Evolutionary conservation across 23 red algal species (phyloP).

Genomic region (Agarophyton chilense): DNA sequence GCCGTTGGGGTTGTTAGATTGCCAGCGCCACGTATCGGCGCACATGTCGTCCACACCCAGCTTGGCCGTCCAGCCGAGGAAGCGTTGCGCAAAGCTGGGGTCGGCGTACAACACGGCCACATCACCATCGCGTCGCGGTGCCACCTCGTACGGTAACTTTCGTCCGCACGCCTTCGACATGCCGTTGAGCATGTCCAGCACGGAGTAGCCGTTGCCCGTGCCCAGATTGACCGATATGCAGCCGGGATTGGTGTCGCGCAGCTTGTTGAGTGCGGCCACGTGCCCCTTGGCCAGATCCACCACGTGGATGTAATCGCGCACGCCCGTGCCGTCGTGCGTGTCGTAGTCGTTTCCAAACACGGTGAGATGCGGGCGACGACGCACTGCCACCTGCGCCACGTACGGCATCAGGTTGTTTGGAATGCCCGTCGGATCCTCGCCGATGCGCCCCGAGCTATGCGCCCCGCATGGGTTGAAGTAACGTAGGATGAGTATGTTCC

Average conservation of each 20-base stretch:
- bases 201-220: slow-evolving; percentile 88
- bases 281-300: slow-evolving; percentile 98
- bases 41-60: slow-evolving; percentile 98
- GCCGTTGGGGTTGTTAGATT: slow-evolving; percentile 91
- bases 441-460: slow-evolving; percentile 84
- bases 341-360: slow-evolving; percentile 98
- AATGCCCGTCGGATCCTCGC: slow-evolving; percentile 96
- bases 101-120: slow-evolving; percentile 85
- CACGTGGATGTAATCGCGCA: slow-evolving; percentile 99
- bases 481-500: slow-evolving; percentile 96
- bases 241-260: slow-evolving; percentile 58
- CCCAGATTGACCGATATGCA: slow-evolving; percentile 96
- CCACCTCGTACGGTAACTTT: slow-evolving; percentile 79
- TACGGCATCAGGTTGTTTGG: slow-evolving; percentile 99
- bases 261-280: slow-evolving; percentile 91
- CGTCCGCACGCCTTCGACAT: slow-evolving; percentile 92
- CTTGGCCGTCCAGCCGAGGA: slow-evolving; percentile 94
- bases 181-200: slow-evolving; percentile 91
- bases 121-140: slow-evolving; percentile 80
- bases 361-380: slow-evolving; percentile 80
- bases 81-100: slow-evolving; percentile 82
- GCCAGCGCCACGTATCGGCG: slow-evolving; percentile 96
- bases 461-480: slow-evolving; percentile 99
- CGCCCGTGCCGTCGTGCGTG: slow-evolving; percentile 95
- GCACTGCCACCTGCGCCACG: slow-evolving; percentile 99